Percentiles rank a stretch among this genome's conserved stretches.
Evolutionary conservation across 2,329 filamentous ascomycete species (phyloP).

Genomic region (Passalora sequoiae): DNA sequence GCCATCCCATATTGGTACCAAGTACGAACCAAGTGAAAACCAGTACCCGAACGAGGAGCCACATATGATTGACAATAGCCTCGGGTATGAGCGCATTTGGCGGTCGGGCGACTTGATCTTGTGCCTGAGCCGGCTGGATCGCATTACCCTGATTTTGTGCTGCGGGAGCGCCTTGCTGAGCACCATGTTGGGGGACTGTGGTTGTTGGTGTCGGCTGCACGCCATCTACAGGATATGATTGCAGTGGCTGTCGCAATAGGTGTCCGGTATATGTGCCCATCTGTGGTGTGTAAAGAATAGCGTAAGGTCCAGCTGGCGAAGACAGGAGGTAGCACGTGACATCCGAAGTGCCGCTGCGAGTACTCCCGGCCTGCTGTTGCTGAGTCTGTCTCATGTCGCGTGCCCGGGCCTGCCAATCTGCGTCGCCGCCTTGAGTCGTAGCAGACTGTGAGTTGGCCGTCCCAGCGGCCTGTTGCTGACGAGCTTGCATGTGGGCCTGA

Average conservation of each 20-base stretch:
- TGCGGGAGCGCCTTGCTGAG: not conserved
- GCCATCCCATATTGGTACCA: conserved; percentile 42
- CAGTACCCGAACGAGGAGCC: conserved; percentile 55
- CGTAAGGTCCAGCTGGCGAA: conserved; percentile 43
- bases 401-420: conserved; percentile 13
- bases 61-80: conserved; percentile 42
- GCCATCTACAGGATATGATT: not conserved
- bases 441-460: not conserved
- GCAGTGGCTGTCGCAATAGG: not conserved
- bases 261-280: conserved; percentile 29
- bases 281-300: conserved; percentile 39
- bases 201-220: conserved; percentile 17
- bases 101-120: conserved; percentile 14
- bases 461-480: not conserved
- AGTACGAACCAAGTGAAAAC: conserved; percentile 57
- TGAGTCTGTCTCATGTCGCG: conserved; percentile 16
- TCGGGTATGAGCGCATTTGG: conserved; percentile 23
- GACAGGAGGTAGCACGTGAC: conserved; percentile 41
- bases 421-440: not conserved
- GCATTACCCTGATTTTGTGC: conserved; percentile 7
- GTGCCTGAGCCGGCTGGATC: conserved; percentile 18
- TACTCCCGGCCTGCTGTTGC: conserved; percentile 13
- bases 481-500: not conserved
- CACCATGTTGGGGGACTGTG: conserved; percentile 1
- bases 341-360: conserved; percentile 21